Evolutionary conservation across 2,329 filamentous ascomycete genomes (phyloP).

Genomic region (Talaromyces sp.): DNA sequence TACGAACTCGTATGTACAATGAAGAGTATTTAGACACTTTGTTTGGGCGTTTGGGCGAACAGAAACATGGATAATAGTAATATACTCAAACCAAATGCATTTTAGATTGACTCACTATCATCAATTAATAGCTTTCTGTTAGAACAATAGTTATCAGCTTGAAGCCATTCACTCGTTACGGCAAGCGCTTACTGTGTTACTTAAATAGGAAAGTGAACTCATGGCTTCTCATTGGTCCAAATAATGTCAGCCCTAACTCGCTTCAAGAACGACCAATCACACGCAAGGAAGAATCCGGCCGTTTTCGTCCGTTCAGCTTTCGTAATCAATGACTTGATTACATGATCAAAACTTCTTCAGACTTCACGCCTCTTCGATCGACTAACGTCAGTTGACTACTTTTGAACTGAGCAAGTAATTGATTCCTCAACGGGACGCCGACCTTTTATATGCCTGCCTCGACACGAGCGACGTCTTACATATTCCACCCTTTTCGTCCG

Average conservation of each 20-base stretch:
- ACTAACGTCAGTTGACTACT: no score
- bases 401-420: no score
- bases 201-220: neutral
- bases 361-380: no score
- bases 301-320: neutral
- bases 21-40: neutral
- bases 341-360: no score
- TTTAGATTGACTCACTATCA: neutral
- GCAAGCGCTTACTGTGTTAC: no score
- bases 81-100: neutral
- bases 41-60: neutral
- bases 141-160: neutral
- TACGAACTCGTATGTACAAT: neutral
- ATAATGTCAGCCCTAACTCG: neutral
- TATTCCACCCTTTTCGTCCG: neutral
- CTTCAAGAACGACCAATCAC: neutral
- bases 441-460: no score
- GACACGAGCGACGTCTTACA: no score
- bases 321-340: neutral
- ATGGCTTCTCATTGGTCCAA: neutral
- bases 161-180: no score
- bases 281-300: neutral
- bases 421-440: no score
- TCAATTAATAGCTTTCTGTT: neutral
- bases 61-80: neutral